These are phyloP conservation scores for Imleria badia DNA, from an alignment of 768 basidiomycete species.

Conservation along the genomic window DNA sequence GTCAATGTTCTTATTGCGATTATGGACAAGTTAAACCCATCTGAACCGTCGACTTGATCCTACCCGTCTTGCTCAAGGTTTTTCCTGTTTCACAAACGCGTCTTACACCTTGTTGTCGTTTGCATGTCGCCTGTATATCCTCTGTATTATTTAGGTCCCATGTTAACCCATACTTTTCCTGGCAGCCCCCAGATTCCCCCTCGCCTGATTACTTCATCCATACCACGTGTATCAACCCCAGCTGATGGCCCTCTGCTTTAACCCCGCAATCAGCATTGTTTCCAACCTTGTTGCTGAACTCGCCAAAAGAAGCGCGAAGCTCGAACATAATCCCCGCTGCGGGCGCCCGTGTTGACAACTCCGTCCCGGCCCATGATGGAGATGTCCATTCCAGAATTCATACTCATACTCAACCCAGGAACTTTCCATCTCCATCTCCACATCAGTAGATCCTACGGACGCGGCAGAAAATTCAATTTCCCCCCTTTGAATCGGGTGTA, in stretches of 20 bases:
- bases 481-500: no score
- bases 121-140: background rate
- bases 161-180: slow-evolving; percentile 56
- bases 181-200: slow-evolving; percentile 70
- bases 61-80: background rate
- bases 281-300: slow-evolving; percentile 24
- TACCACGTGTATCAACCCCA: slow-evolving; percentile 49
- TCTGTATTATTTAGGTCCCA: slow-evolving; percentile 14
- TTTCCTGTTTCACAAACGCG: background rate
- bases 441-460: slow-evolving; percentile 24
- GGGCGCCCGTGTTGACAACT: slow-evolving; percentile 48
- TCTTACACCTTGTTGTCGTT: background rate
- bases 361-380: slow-evolving; percentile 33
- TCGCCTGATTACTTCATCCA: slow-evolving; percentile 72
- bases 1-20: slow-evolving; percentile 21
- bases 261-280: slow-evolving; percentile 23
- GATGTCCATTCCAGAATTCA: slow-evolving; percentile 31
- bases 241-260: slow-evolving; percentile 25
- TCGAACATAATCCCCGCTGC: slow-evolving; percentile 66
- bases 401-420: slow-evolving; percentile 36
- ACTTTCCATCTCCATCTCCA: slow-evolving; percentile 38
- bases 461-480: background rate
- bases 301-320: slow-evolving; percentile 63
- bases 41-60: slow-evolving; percentile 3
- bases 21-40: slow-evolving; percentile 22